Evolutionary conservation across 2,329 filamentous ascomycete species (phyloP), one percentile per base, ranked within the genome.

Genomic region (Penicillium capsulatum): DNA sequence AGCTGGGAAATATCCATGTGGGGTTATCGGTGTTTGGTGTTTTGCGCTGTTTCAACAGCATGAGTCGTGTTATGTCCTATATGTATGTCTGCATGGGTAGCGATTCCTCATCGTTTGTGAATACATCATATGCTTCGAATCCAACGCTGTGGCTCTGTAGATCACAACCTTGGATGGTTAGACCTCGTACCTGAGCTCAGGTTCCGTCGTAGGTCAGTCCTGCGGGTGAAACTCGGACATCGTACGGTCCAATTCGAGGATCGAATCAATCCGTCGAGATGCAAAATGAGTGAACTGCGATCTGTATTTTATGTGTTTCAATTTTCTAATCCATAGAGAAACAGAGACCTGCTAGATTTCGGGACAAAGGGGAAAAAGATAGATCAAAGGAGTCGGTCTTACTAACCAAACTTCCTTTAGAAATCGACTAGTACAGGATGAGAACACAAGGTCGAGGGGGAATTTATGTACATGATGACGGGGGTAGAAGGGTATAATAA

Each of bases 361-460:
- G 48, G 33, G 45, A 54, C 51, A 55, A 49, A 54, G 49, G 50
- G 52, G 53, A 57, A 50, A 48, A 38, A 46, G 50, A 47, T 11
- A 48, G 41, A 50, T 54, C 51, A 51, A 53, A 45, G 44, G 41
- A 48, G 48, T 36, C 41, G 37, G 38, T 36, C 28, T 47, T 43
- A 37, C 35, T 47, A 42, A 37, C 17, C 24, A 44, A 37, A 36
- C 38, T 49, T 51, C 44, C 51, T 50, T 48, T 44, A 34, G 44
- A 40, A 51, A 51, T 51, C 51, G 55, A 58, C 56, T 51, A 55
- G 50, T 61, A 63, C 55, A 61, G 50, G 43, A 47, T 52, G 53
- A 53, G 43, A 52, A 58, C 47, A 51, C 44, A 48, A 35, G 42
- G 29, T 44, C 38, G 47, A 46, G 48, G 50, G 49, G 43, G 45